Evolutionary conservation across 176 grass and related monocot species (phyloP), one percentile per base, ranked within the genome.

Genomic region (Metroxylon sagu): DNA sequence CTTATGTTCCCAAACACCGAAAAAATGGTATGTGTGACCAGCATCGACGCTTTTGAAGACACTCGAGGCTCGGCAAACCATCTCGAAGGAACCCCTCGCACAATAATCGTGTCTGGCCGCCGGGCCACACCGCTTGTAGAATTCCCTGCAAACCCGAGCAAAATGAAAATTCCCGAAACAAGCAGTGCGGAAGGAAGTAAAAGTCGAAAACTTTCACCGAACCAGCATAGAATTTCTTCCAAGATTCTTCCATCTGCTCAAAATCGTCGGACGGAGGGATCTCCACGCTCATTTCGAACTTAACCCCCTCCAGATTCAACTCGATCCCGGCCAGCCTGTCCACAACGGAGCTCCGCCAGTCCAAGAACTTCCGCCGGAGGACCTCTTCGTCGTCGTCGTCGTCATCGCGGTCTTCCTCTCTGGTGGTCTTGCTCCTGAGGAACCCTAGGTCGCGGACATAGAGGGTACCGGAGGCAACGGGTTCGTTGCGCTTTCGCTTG

Each of bases 11-110:
- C 90, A 51, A 95, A 71, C 19, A 74, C 72, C 1, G 86, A 96
- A 68, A 90, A 91, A 70, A 96, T 91, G 60, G 86, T 87, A 72
- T 90, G 86, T 3, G 86, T 90, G 21, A 96, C 92, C 72, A 96
- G 72, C 51, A 79, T 80, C 14, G 87, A 96, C 5, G 92, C 77
- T 48, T 91, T 96, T 1, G 87, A 88, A 4, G 92, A 83, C 53
- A 96, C 48, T 53, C 80, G 80, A 6, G 83, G 89, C 81, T 96
- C 92, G 0, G 92, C 92, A 28, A 96, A 80, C 92, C 92, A 96
- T 67, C 92, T 77, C 14, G 87, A 96, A 14, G 92, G 92, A 75
- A 96, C 71, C 15, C 92, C 92, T 16, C 71, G 56, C 53, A 96
- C 66, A 57, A 91, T 50, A 74, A 96, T 77, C 0, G 92, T 91